A percentile compares a stretch with the other conserved stretches of the same genome.
phyloP scores from a whole-genome alignment of 495 filamentous ascomycete genomes.

The Letharia columbiana region DNA sequence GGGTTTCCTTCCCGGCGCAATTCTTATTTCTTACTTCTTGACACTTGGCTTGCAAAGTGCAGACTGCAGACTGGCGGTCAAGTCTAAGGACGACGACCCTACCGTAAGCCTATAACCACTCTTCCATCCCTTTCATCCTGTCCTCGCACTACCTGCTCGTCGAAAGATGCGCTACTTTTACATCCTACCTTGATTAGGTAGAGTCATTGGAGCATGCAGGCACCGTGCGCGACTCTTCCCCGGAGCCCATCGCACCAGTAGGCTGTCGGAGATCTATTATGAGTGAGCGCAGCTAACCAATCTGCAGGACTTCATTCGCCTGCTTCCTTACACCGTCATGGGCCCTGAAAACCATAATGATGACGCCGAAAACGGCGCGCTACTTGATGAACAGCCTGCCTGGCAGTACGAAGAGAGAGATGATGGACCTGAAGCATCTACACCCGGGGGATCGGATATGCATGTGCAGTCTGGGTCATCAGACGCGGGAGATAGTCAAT shows the following conservation, averaged over 20 bases:
- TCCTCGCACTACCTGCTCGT: background rate
- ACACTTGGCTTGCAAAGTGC: background rate
- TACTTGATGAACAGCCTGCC: slow-evolving; percentile 2
- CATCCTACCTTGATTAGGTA: background rate
- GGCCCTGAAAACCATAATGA: slow-evolving; percentile 14
- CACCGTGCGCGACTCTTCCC: background rate
- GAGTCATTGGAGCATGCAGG: background rate
- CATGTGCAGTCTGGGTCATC: slow-evolving; percentile 19
- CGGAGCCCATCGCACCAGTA: slow-evolving; percentile 1
- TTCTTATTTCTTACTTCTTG: background rate
- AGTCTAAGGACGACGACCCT: background rate
- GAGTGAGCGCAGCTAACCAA: slow-evolving; percentile 1
- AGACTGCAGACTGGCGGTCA: background rate
- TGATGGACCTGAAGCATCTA: slow-evolving; percentile 35
- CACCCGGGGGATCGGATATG: slow-evolving; percentile 28
- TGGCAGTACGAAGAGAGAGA: slow-evolving; percentile 29
- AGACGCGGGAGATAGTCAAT: slow-evolving; percentile 10
- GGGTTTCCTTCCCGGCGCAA: background rate
- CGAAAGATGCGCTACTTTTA: background rate
- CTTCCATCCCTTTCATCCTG: background rate
- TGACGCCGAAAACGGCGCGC: slow-evolving; percentile 16
- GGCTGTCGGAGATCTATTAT: background rate
- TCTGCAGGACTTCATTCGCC: background rate
- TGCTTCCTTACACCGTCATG: slow-evolving; percentile 2
- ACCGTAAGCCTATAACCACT: background rate